Evolutionary conservation across 495 filamentous ascomycete genomes (phyloP).

Genomic region (Polyplosphaeria fusca): DNA sequence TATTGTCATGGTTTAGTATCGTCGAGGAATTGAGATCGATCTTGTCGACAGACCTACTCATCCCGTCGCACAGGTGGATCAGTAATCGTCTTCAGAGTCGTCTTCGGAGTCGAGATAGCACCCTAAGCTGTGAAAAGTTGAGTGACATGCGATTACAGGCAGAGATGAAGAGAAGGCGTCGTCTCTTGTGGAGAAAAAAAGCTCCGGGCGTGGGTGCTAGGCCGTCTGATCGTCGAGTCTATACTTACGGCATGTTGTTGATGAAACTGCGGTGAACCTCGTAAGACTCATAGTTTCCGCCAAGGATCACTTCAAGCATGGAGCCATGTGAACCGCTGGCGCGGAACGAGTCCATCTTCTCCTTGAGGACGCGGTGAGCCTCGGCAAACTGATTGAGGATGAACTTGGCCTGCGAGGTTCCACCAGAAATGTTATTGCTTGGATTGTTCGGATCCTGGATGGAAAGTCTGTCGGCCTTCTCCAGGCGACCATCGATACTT

Average conservation of each 20-base stretch:
- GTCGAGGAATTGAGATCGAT: too few relatives aligned
- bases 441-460: conserved; percentile 88
- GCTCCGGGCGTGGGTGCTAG: too few relatives aligned
- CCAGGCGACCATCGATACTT: conserved; percentile 31
- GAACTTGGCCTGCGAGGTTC: conserved; percentile 59
- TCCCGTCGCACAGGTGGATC: too few relatives aligned
- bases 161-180: too few relatives aligned
- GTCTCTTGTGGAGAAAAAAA: too few relatives aligned
- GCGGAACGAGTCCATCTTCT: conserved; percentile 61
- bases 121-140: too few relatives aligned
- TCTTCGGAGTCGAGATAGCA: too few relatives aligned
- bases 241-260: conserved; percentile 12
- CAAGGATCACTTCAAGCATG: conserved; percentile 39
- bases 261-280: conserved; percentile 26
- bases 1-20: too few relatives aligned
- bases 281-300: conserved; percentile 41
- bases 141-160: too few relatives aligned
- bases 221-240: too few relatives aligned
- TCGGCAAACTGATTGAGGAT: conserved; percentile 64
- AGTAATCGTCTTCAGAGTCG: too few relatives aligned
- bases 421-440: conserved; percentile 81
- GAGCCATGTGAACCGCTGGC: conserved; percentile 31
- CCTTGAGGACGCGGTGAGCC: conserved; percentile 56
- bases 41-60: too few relatives aligned
- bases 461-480: conserved; percentile 56